Percentiles rank a stretch among this genome's conserved stretches.
These are phyloP conservation scores for Groenewaldozyma tartarivorans DNA, from an alignment of 805 yeast genomes.

Conservation along the genomic window DNA sequence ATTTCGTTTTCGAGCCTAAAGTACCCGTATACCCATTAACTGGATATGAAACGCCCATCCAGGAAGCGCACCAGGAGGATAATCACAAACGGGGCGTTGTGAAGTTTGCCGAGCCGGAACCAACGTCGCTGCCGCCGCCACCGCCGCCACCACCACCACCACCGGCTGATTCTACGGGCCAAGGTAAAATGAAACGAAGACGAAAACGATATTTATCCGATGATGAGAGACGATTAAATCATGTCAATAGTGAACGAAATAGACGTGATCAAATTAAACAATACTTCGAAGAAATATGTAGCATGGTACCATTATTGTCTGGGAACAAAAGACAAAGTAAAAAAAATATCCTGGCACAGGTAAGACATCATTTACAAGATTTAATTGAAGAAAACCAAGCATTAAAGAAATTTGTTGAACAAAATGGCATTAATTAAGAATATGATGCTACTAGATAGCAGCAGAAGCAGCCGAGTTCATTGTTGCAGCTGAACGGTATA, in stretches of 20 bases:
- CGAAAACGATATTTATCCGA: constrained; percentile 23
- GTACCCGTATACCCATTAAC: no score
- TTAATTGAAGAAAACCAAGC: constrained; percentile 20
- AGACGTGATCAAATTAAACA: constrained; percentile 31
- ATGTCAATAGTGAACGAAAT: constrained; percentile 31
- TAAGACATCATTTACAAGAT: constrained; percentile 19
- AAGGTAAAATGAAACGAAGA: not conserved
- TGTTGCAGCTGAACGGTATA: constrained; percentile 10
- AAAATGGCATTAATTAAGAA: constrained; percentile 15
- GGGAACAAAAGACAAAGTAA: constrained; percentile 17
- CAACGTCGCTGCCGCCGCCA: not conserved
- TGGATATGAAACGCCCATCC: constrained; percentile 10
- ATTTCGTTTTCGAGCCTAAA: constrained; percentile 26
- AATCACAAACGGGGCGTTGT: no score
- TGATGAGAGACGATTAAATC: constrained; percentile 31
- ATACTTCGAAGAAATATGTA: constrained; percentile 28
- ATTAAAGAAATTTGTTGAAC: constrained; percentile 16
- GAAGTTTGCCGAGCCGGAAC: no score
- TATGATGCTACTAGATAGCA: not conserved
- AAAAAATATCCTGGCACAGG: constrained; percentile 19
- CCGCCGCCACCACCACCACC: not conserved
- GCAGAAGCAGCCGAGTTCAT: no score
- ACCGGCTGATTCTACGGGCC: not conserved
- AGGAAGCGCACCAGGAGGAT: no score
- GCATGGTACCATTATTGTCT: constrained; percentile 26